A percentile compares a stretch with the other conserved stretches of the same genome.
Conservation (phyloP, 495 filamentous ascomycete genomes). For the Tuber borchii region DNA sequence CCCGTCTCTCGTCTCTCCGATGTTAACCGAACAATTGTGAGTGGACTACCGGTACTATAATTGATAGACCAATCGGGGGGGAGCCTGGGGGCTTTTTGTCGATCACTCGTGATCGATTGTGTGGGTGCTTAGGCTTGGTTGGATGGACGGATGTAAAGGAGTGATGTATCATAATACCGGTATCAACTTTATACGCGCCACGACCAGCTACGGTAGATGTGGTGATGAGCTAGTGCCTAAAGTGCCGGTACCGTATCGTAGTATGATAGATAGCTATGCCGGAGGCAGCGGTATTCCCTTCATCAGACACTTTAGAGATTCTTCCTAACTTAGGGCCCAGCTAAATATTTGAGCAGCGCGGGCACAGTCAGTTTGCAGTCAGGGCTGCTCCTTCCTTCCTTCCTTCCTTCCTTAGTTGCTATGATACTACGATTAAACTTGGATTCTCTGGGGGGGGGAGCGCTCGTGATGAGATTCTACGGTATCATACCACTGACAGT, state of each 20-base stretch:
- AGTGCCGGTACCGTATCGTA: no score
- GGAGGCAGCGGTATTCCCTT: neutral
- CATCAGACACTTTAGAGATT: neutral
- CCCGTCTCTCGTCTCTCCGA: neutral
- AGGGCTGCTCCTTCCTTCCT: neutral
- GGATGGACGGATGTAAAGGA: neutral
- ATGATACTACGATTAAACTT: neutral
- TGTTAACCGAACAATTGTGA: neutral
- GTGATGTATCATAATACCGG: neutral
- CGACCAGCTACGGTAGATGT: neutral
- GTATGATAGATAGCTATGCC: no score
- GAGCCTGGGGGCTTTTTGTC: neutral
- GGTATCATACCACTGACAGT: neutral
- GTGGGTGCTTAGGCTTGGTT: neutral
- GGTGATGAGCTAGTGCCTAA: neutral
- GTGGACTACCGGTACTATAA: neutral
- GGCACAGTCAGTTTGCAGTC: neutral
- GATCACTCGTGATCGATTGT: neutral
- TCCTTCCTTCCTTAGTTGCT: neutral
- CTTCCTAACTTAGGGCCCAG: neutral
- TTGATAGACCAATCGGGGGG: neutral
- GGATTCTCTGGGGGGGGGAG: neutral
- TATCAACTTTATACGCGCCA: neutral
- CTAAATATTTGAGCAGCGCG: neutral
- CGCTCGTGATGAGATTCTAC: neutral